These are phyloP conservation scores for Raphanus sativus DNA, from an alignment of 345 rosid species.

Conservation along the genomic window DNA sequence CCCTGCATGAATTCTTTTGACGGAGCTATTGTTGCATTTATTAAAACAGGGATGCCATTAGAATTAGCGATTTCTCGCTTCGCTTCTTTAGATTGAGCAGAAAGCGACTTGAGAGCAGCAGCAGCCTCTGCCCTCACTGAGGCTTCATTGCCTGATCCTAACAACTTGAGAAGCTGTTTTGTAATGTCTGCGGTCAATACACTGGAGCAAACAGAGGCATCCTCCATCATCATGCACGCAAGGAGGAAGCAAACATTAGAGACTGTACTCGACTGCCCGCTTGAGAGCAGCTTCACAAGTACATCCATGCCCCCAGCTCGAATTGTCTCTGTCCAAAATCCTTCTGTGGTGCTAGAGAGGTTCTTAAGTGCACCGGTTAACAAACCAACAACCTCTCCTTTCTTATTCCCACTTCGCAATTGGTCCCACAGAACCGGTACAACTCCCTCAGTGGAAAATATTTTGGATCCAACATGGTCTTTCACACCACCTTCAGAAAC, in stretches of 20 bases:
- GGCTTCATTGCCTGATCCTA: constrained; percentile 94
- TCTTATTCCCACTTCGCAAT: constrained; percentile 66
- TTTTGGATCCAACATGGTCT: constrained; percentile 98
- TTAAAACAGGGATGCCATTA: constrained; percentile 88
- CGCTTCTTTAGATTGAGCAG: constrained; percentile 91
- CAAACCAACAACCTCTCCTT: constrained; percentile 83
- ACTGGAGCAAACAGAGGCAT: constrained; percentile 79
- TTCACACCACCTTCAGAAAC: constrained; percentile 95
- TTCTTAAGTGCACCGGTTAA: constrained; percentile 93
- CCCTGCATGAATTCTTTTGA: constrained; percentile 99
- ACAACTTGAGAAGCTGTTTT: constrained; percentile 76
- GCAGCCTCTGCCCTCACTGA: constrained; percentile 99
- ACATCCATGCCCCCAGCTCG: constrained; percentile 96
- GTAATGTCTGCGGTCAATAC: constrained; percentile 86
- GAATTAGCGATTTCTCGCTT: constrained; percentile 79
- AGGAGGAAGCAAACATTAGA: constrained; percentile 96
- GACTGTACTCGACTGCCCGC: constrained; percentile 74
- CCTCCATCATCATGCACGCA: constrained; percentile 94
- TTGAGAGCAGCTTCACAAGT: constrained; percentile 87
- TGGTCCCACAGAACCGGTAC: constrained; percentile 94
- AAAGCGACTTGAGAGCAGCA: constrained; percentile 92
- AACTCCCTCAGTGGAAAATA: constrained; percentile 99
- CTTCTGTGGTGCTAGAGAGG: constrained; percentile 87
- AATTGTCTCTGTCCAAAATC: constrained; percentile 88
- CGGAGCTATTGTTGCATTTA: constrained; percentile 98